Evolutionary conservation across 176 grass and related monocot species (phyloP).

Genomic region (Eragrostis nindensis): DNA sequence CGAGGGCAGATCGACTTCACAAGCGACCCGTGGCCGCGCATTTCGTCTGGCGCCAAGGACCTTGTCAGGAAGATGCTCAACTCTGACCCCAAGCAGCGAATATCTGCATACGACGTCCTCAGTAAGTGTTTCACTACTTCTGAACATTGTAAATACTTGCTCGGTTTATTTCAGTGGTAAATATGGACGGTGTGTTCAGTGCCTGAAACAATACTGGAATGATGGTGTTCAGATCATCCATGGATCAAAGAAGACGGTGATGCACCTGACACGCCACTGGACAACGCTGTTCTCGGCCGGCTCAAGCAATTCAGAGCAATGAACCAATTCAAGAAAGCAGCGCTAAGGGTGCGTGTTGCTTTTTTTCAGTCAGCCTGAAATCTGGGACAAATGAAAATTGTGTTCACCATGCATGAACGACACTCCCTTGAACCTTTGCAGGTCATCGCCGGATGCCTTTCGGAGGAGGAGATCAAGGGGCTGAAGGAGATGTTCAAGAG

Average conservation of each 20-base stretch:
- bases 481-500: conserved; percentile 90
- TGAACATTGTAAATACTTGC: neutral
- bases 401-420: neutral
- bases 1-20: conserved; percentile 72
- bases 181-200: neutral
- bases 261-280: conserved; percentile 80
- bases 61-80: conserved; percentile 78
- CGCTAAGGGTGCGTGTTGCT: conserved; percentile 38
- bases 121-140: conserved; percentile 36
- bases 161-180: neutral
- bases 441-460: conserved; percentile 80
- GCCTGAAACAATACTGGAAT: neutral
- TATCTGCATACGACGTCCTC: conserved; percentile 73
- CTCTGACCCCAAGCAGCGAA: conserved; percentile 69
- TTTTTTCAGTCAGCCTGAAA: neutral
- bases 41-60: conserved; percentile 74
- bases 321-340: conserved; percentile 92
- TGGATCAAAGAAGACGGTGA: conserved; percentile 89
- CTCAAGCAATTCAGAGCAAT: conserved; percentile 91
- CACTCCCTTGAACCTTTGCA: neutral
- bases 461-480: conserved; percentile 85
- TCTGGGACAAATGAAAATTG: neutral
- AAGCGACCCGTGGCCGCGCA: conserved; percentile 73
- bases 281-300: conserved; percentile 76
- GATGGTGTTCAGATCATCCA: conserved; percentile 58